These are phyloP conservation scores for Cyphellophora attinorum DNA, from an alignment of 2,329 filamentous ascomycete species.

Conservation along the genomic window DNA sequence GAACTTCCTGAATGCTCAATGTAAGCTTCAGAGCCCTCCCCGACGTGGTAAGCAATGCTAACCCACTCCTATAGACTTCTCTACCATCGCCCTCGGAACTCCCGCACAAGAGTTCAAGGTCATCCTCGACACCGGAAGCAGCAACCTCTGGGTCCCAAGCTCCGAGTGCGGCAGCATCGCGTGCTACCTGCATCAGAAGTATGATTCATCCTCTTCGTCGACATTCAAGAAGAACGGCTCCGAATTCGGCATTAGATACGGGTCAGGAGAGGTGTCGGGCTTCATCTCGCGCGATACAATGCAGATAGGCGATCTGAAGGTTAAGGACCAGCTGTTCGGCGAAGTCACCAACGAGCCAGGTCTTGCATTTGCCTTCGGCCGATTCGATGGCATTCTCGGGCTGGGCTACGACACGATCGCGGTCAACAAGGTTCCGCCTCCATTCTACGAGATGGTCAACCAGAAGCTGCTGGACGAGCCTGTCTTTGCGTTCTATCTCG, in stretches of 20 bases:
- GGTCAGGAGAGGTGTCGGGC: slow-evolving; percentile 85
- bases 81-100: slow-evolving; percentile 84
- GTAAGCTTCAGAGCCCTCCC: slow-evolving; percentile 49
- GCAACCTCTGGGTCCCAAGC: slow-evolving; percentile 97
- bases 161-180: slow-evolving; percentile 86
- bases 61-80: slow-evolving; percentile 86
- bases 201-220: slow-evolving; percentile 80
- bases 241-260: slow-evolving; percentile 87
- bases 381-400: slow-evolving; percentile 13
- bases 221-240: slow-evolving; percentile 92
- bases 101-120: slow-evolving; percentile 97
- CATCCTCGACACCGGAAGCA: slow-evolving; percentile 87
- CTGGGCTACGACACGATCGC: slow-evolving; percentile 84
- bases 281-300: slow-evolving; percentile 86
- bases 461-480: slow-evolving; percentile 84
- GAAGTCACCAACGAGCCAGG: slow-evolving; percentile 94
- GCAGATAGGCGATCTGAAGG: slow-evolving; percentile 75
- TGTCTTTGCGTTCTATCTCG: slow-evolving; percentile 94
- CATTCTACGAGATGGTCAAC: slow-evolving; percentile 92
- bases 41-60: too few species aligned
- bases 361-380: slow-evolving; percentile 71
- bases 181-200: slow-evolving; percentile 95
- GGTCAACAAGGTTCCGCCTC: slow-evolving; percentile 90
- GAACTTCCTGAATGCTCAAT: slow-evolving; percentile 99
- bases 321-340: slow-evolving; percentile 88